phyloP scores from a whole-genome alignment of 2,329 filamentous ascomycete genomes.

The Microdochium nivale region DNA sequence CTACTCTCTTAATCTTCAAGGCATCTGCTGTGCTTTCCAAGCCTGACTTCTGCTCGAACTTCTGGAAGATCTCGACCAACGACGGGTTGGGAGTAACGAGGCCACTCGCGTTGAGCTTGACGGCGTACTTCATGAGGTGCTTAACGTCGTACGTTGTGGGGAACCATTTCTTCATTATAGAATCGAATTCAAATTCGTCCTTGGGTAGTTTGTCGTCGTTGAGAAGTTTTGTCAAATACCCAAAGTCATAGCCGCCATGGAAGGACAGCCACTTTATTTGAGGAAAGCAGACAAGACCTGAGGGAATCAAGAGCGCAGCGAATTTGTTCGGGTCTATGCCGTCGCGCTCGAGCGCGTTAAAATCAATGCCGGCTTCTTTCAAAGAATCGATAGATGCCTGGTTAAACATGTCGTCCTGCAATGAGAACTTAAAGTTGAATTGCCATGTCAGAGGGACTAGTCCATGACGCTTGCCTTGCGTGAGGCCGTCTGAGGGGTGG shows the following conservation, averaged over 20 bases:
- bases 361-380: slow-evolving; percentile 87
- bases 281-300: slow-evolving; percentile 79
- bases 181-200: slow-evolving; percentile 83
- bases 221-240: slow-evolving; percentile 91
- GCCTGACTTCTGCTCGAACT: slow-evolving; percentile 83
- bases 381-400: slow-evolving; percentile 90
- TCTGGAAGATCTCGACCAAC: slow-evolving; percentile 67
- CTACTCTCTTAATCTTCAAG: slow-evolving; percentile 81
- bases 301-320: slow-evolving; percentile 81
- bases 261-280: slow-evolving; percentile 96
- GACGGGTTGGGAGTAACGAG: slow-evolving; percentile 56
- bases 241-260: slow-evolving; percentile 97
- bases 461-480: slow-evolving; percentile 19
- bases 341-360: slow-evolving; percentile 71
- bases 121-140: slow-evolving; percentile 88
- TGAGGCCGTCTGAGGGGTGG: slow-evolving; percentile 31
- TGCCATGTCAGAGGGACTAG: slow-evolving; percentile 85
- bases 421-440: slow-evolving; percentile 96
- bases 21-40: slow-evolving; percentile 91
- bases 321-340: slow-evolving; percentile 89
- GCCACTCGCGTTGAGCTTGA: slow-evolving; percentile 56
- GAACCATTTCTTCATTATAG: slow-evolving; percentile 86
- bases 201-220: slow-evolving; percentile 75
- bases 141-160: slow-evolving; percentile 94
- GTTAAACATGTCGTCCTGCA: slow-evolving; percentile 96